phyloP scores from a whole-genome alignment of 768 basidiomycete species.

The Leccinum boreale region DNA sequence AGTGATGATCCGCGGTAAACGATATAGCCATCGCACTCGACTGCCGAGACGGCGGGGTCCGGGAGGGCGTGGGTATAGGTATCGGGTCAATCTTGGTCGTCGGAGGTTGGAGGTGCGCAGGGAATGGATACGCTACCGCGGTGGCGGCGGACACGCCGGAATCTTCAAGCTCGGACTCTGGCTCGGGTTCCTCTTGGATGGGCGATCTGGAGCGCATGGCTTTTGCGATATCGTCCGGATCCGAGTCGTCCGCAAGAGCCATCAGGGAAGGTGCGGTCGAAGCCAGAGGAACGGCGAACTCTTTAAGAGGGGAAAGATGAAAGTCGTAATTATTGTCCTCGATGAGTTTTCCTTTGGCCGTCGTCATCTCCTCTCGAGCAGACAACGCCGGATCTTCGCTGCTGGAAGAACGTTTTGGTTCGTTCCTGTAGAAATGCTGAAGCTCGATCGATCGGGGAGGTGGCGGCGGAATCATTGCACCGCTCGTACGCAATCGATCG shows the following conservation, averaged over 20 bases:
- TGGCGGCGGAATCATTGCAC: slow-evolving; percentile 1
- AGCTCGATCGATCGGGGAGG: slow-evolving; percentile 18
- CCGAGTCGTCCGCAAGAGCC: slow-evolving; percentile 29
- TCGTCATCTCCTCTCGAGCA: slow-evolving; percentile 10
- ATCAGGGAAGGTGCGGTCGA: slow-evolving; percentile 29
- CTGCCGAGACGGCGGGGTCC: slow-evolving; percentile 26
- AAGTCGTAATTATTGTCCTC: slow-evolving; percentile 28
- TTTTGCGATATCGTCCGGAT: slow-evolving; percentile 26
- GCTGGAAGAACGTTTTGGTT: slow-evolving; percentile 18
- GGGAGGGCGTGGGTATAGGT: slow-evolving; percentile 31
- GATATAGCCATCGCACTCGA: slow-evolving; percentile 28
- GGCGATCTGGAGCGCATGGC: slow-evolving; percentile 15
- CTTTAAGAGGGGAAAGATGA: slow-evolving; percentile 31
- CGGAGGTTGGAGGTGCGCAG: slow-evolving; percentile 24
- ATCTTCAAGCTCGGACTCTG: slow-evolving; percentile 27
- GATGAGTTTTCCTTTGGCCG: slow-evolving; percentile 20
- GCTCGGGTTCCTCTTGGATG: slow-evolving; percentile 23
- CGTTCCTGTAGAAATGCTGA: slow-evolving; percentile 23
- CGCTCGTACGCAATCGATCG: slow-evolving; percentile 18
- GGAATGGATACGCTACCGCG: slow-evolving; percentile 20
- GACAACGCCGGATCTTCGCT: slow-evolving; percentile 12
- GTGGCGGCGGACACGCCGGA: background rate
- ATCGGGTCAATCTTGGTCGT: slow-evolving; percentile 23
- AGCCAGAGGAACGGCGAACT: slow-evolving; percentile 23
- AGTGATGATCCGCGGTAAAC: slow-evolving; percentile 21